Evolutionary conservation across 1,139 yeast genomes (phyloP).

Genomic region (Nakaseomyces glabratus): DNA sequence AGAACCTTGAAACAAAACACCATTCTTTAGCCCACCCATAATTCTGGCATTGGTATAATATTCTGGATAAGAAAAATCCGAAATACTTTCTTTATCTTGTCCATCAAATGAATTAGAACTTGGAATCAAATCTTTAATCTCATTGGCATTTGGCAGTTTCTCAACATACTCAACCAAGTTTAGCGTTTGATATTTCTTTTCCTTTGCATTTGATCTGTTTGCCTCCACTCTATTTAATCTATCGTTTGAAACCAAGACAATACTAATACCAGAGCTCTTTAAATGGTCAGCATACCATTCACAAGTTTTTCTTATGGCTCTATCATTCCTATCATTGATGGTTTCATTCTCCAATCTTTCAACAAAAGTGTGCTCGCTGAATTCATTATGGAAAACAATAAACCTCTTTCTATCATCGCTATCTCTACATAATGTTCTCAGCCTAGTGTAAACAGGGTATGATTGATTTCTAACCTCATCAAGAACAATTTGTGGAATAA

Average conservation of each 20-base stretch:
- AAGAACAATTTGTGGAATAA: slow-evolving; percentile 85
- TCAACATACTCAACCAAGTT: slow-evolving; percentile 55
- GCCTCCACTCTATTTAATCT: slow-evolving; percentile 58
- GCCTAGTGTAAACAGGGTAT: slow-evolving; percentile 77
- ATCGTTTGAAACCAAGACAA: slow-evolving; percentile 73
- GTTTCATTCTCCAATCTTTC: slow-evolving; percentile 56
- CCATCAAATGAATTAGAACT: slow-evolving; percentile 22
- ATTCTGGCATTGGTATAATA: slow-evolving; percentile 74
- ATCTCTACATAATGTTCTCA: slow-evolving; percentile 55
- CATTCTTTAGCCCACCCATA: slow-evolving; percentile 84
- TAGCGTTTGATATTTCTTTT: slow-evolving; percentile 34
- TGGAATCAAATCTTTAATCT: slow-evolving; percentile 75
- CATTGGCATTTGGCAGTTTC: slow-evolving; percentile 65
- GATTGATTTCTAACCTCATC: slow-evolving; percentile 89
- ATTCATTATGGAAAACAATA: slow-evolving; percentile 89
- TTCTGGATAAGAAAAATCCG: slow-evolving; percentile 52
- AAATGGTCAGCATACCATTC: slow-evolving; percentile 69
- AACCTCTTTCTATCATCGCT: slow-evolving; percentile 71
- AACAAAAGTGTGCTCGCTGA: slow-evolving; percentile 61
- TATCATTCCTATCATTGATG: slow-evolving; percentile 84
- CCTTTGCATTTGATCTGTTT: slow-evolving; percentile 36
- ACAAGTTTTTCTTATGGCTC: slow-evolving; percentile 74
- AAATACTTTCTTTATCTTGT: slow-evolving; percentile 13
- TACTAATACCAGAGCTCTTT: slow-evolving; percentile 37
- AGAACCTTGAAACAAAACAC: slow-evolving; percentile 78